Conservation (phyloP, 1,139 yeast species). For the Suhomyces atakaporum region DNA sequence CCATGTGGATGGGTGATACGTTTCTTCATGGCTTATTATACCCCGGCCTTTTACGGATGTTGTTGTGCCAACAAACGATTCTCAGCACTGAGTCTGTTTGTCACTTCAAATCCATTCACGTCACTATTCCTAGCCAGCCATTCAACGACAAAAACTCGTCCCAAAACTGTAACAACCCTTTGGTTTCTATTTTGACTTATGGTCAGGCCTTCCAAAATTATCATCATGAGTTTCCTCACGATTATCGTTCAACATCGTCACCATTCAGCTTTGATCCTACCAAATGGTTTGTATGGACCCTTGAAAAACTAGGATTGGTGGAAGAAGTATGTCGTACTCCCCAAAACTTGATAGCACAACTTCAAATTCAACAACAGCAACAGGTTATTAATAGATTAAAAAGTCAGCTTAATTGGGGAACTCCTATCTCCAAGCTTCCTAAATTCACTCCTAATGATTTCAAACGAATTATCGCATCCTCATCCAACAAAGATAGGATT, state of each 20-base stretch:
- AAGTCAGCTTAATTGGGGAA: conserved; percentile 74
- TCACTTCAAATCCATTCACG: conserved; percentile 49
- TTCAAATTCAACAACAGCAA: conserved; percentile 66
- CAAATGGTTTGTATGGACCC: conserved; percentile 54
- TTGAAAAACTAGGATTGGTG: conserved; percentile 43
- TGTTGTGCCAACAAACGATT: conserved; percentile 58
- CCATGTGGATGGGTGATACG: conserved; percentile 44
- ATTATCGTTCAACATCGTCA: conserved; percentile 54
- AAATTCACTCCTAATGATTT: conserved; percentile 54
- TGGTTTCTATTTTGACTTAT: conserved; percentile 56
- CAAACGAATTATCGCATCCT: conserved; percentile 37
- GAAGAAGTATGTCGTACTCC: conserved; percentile 43
- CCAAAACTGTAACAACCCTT: conserved; percentile 49
- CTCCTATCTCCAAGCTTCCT: conserved; percentile 69
- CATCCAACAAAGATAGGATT: conserved; percentile 39
- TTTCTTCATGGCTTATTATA: conserved; percentile 57
- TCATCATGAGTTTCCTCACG: conserved; percentile 76
- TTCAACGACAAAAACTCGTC: conserved; percentile 64
- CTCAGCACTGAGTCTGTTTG: conserved; percentile 62
- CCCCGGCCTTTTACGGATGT: conserved; percentile 61
- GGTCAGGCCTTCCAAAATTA: conserved; percentile 69
- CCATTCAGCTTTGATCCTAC: conserved; percentile 65
- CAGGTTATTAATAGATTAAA: conserved; percentile 57
- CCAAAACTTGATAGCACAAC: conserved; percentile 53
- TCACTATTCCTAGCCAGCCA: conserved; percentile 53